Conservation (phyloP, 805 yeast genomes). For the Monosporozyma yasuniensis region DNA sequence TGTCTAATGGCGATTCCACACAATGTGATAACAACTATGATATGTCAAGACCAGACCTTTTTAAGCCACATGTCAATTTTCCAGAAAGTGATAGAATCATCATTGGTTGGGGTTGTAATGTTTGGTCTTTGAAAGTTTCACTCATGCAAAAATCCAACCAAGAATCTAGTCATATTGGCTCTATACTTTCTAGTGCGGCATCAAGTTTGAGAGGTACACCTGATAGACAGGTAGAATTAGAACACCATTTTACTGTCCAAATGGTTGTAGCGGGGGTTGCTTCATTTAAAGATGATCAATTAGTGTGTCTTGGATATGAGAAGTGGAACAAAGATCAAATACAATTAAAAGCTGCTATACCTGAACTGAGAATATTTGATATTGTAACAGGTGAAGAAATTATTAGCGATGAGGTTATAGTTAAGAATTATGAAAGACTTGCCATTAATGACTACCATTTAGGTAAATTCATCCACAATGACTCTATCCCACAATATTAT, state of each 20-base stretch:
- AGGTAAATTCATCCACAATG: conserved; percentile 36
- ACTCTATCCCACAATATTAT: conserved; percentile 41
- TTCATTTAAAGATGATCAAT: conserved; percentile 60
- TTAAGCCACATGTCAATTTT: conserved; percentile 68
- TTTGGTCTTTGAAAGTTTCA: conserved; percentile 59
- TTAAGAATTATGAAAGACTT: conserved; percentile 46
- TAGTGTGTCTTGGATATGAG: conserved; percentile 36
- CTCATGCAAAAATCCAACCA: conserved; percentile 1
- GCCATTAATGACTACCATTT: conserved; percentile 78
- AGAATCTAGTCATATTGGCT: conserved; percentile 16
- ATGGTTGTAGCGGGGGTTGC: conserved; percentile 66
- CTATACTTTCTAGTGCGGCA: conserved; percentile 33
- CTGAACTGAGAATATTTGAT: conserved; percentile 68
- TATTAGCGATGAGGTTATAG: conserved; percentile 68
- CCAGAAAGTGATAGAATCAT: conserved; percentile 58
- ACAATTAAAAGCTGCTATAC: conserved; percentile 38
- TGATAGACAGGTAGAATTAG: conserved; percentile 34
- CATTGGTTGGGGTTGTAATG: conserved; percentile 74
- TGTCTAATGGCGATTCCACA: conserved; percentile 30
- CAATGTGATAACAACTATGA: conserved; percentile 40
- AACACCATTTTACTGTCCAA: conserved; percentile 34
- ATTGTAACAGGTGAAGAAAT: conserved; percentile 58
- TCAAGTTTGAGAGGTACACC: conserved; percentile 40
- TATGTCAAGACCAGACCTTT: conserved; percentile 55
- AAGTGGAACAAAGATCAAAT: not conserved